Percentiles rank a stretch among this genome's conserved stretches.
Conservation (phyloP, 345 rosid genomes). For the Brassica cretica region DNA sequence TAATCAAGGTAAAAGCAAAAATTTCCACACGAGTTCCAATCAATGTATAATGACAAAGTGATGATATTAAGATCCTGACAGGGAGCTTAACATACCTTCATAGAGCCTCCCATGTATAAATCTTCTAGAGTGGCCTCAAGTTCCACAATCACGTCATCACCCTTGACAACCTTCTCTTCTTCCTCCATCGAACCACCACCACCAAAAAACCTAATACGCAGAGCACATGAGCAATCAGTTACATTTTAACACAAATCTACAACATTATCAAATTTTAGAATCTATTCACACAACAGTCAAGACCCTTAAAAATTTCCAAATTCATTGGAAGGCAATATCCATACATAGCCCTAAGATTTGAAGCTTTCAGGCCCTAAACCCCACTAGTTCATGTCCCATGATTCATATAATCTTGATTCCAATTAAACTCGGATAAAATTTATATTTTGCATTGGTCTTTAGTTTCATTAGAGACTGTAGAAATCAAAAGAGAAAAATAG, state of each 20-base stretch:
- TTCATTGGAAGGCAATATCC: neutral
- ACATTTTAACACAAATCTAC: neutral
- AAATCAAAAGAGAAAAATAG: neutral
- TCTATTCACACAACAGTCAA: neutral
- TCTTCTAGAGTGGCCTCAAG: slow-evolving; percentile 93
- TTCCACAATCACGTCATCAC: slow-evolving; percentile 95
- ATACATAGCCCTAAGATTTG: neutral
- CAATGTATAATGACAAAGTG: neutral
- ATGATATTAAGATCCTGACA: neutral
- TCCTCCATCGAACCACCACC: slow-evolving; percentile 84
- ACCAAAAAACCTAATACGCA: slow-evolving; percentile 66
- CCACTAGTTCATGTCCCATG: neutral
- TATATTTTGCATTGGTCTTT: neutral
- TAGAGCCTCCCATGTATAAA: slow-evolving; percentile 94
- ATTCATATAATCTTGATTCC: neutral
- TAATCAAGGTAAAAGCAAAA: neutral
- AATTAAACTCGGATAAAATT: neutral
- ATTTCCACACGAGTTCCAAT: neutral
- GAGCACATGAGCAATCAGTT: slow-evolving; percentile 7
- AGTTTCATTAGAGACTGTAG: neutral
- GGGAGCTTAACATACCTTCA: slow-evolving; percentile 55
- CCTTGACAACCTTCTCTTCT: slow-evolving; percentile 86
- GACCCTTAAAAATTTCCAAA: neutral
- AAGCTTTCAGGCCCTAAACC: neutral
- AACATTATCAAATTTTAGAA: neutral